Percentiles rank a stretch among this genome's conserved stretches.
Evolutionary conservation across 495 filamentous ascomycete species (phyloP).

Genomic region (Neurospora discreta): DNA sequence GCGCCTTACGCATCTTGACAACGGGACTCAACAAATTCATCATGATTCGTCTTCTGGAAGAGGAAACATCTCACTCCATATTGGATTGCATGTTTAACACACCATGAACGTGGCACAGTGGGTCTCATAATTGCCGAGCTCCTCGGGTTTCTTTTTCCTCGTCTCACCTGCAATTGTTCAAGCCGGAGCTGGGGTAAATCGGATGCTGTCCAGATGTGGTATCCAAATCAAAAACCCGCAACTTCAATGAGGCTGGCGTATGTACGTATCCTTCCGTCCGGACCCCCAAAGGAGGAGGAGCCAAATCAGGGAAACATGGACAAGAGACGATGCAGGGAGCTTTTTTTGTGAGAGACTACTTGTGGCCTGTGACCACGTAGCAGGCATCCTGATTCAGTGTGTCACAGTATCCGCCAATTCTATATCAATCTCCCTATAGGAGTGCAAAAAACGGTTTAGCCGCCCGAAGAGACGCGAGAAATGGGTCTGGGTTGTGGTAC

Average conservation of each 20-base stretch:
- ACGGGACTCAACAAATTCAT: neutral
- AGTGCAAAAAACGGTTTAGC: neutral
- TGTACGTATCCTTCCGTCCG: neutral
- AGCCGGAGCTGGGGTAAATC: neutral
- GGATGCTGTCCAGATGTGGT: neutral
- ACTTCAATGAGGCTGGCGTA: neutral
- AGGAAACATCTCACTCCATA: neutral
- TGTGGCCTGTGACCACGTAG: neutral
- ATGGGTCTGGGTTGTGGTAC: neutral
- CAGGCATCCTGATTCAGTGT: neutral
- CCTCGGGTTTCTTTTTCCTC: neutral
- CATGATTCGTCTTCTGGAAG: neutral
- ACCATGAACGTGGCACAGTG: neutral
- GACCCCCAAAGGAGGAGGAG: neutral
- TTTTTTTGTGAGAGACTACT: neutral
- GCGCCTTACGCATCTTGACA: neutral
- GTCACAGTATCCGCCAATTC: neutral
- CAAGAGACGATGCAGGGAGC: neutral
- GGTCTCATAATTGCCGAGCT: neutral
- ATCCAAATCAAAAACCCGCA: neutral
- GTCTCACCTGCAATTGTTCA: neutral
- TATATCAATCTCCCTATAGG: neutral
- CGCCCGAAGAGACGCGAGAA: neutral
- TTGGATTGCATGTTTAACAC: neutral
- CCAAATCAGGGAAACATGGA: neutral